Conservation (phyloP, 202 grass and related monocot species). For the Saccharum hybrid region DNA sequence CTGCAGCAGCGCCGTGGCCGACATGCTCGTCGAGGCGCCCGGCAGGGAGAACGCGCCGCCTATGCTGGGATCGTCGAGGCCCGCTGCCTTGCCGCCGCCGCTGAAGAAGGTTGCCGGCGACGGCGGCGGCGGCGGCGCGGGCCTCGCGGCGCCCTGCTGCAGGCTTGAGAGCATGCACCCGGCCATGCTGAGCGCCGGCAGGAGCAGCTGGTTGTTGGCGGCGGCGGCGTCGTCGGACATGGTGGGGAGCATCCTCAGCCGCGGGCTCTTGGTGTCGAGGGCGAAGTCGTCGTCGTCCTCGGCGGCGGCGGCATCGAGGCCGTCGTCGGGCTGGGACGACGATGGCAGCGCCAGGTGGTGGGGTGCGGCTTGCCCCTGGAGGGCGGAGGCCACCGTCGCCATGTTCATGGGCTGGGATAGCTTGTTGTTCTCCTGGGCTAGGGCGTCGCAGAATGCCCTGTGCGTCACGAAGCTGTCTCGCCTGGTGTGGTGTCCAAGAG, state of each 20-base stretch:
- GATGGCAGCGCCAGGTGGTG: constrained; percentile 15
- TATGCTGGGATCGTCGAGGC: neutral
- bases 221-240: neutral
- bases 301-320: neutral
- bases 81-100: neutral
- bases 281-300: constrained; percentile 1
- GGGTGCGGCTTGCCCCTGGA: constrained; percentile 44
- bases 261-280: constrained; percentile 47
- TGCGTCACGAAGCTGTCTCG: constrained; percentile 96
- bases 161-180: constrained; percentile 59
- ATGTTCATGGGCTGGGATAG: constrained; percentile 64
- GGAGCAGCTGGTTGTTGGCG: neutral
- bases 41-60: neutral
- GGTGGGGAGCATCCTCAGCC: constrained; percentile 19
- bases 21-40: constrained; percentile 44
- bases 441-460: constrained; percentile 85
- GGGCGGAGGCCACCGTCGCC: constrained; percentile 59
- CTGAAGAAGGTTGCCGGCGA: neutral
- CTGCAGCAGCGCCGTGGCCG: constrained; percentile 67
- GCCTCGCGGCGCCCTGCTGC: neutral
- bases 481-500: constrained; percentile 39
- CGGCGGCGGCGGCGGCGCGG: neutral
- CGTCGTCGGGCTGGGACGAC: neutral
- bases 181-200: constrained; percentile 44
- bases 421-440: constrained; percentile 74